Base-by-base conservation (phyloP, 1,284 basidiomycete species). In the Trichosporon sp. region DNA sequence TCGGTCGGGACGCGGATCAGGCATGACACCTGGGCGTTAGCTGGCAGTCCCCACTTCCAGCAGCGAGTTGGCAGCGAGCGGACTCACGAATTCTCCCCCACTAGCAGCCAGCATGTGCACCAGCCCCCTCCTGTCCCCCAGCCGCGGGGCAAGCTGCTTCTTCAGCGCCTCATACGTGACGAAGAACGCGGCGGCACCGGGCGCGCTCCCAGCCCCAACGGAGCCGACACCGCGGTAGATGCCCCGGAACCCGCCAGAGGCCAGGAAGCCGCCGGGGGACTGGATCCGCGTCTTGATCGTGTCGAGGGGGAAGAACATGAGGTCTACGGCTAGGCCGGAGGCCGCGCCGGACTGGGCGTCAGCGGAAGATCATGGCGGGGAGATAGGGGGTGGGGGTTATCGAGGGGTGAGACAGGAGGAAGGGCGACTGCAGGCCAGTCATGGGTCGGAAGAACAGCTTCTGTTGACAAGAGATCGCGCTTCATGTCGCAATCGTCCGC, bases 261-360 rank as follows among this genome's bases (percentile, higher is more conserved):
- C 86, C 70, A 89, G 83, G 83, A 99, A 98, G 1, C 96, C 96
- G 79, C 93, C 90, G 0, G 90, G 84, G 2, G 94, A 91, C 80
- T 99, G 96, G 68, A 98, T 86, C 43, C 96, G 90, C 14, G 96
- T 98, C 85, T 99, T 99, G 81, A 98, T 86, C 1, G 96, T 98
- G 85, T 99, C 96, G 73, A 98, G 91, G 0, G 96, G 96, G 83
- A 94, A 98, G 86, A 98, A 96, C 46, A 98, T 88, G 71, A 98
- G 88, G 85, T 99, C 96, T 31, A 96, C 94, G 1, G 93, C 88
- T 16, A 93, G 92, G 61, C 95, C 95, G 31, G 95, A 93, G 48
- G 91, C 83, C 19, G 92, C 94, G 48, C 94, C 94, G 67, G 93
- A 91, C 92, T 95, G 48, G 26, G 51, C 26, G 54, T 59, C 11